A percentile compares a stretch with the other conserved stretches of the same genome.
Conservation (phyloP, 345 rosid species). For the Cochlearia excelsa region DNA sequence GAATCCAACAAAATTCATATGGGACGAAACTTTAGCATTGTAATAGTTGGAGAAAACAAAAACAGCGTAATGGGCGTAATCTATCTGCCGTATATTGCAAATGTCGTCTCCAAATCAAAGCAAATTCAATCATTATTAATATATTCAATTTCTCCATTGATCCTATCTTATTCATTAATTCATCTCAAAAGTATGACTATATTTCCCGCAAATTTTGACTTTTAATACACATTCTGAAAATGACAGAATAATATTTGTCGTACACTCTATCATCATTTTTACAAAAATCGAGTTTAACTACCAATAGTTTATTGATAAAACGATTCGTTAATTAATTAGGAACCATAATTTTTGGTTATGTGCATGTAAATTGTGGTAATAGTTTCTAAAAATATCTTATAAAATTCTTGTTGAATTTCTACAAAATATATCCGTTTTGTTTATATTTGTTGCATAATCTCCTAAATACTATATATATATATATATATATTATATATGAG, state of each 20-base stretch:
- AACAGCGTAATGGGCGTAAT: neutral
- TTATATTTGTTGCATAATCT: neutral
- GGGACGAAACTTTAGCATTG: neutral
- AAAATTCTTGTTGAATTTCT: no score
- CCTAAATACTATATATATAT: neutral
- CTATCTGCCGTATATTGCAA: neutral
- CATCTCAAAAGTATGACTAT: no score
- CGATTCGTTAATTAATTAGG: neutral
- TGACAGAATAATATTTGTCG: neutral
- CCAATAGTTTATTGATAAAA: no score
- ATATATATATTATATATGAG: no score
- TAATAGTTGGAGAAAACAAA: neutral
- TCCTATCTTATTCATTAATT: no score
- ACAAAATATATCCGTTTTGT: neutral
- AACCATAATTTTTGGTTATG: neutral
- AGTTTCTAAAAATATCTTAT: no score
- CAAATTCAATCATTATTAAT: neutral
- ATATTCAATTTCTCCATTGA: neutral
- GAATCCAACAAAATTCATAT: neutral
- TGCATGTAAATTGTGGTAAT: neutral
- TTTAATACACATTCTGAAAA: neutral
- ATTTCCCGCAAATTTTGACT: neutral
- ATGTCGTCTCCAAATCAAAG: slow-evolving; percentile 16
- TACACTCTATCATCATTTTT: neutral
- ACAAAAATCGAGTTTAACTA: no score